These are phyloP conservation scores for Glycine soja DNA, from an alignment of 306 rosid species.

Conservation along the genomic window DNA sequence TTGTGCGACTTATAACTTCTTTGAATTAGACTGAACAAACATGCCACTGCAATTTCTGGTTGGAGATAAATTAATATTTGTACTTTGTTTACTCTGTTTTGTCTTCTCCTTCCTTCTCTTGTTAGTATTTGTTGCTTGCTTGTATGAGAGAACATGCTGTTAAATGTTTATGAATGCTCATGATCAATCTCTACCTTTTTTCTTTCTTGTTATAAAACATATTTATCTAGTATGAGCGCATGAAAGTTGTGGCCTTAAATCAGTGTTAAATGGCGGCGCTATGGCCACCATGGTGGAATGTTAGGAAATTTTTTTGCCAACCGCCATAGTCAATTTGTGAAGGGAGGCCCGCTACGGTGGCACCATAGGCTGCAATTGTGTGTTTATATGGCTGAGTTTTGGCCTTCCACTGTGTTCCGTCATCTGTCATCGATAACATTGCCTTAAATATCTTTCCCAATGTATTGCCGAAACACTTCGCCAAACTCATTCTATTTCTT, in stretches of 20 bases:
- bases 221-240: neutral
- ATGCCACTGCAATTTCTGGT: conserved; percentile 6
- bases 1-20: conserved; percentile 32
- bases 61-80: conserved; percentile 12
- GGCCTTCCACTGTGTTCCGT: too few species aligned
- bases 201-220: neutral
- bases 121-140: conserved; percentile 4
- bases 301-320: too few species aligned
- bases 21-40: conserved; percentile 12
- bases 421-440: too few species aligned
- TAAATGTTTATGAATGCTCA: neutral
- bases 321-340: too few species aligned
- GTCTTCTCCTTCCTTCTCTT: neutral
- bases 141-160: conserved; percentile 8
- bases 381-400: too few species aligned
- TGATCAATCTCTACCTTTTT: conserved; percentile 21
- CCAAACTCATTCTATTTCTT: conserved; percentile 5
- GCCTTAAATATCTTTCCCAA: conserved; percentile 14
- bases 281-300: too few species aligned
- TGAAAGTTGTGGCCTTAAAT: neutral
- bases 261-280: too few species aligned
- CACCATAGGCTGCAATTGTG: too few species aligned
- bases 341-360: too few species aligned
- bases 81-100: neutral
- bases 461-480: conserved; percentile 7